Evolutionary conservation across 208 protist species (phyloP).

Genomic region (Trypanosoma platydactyli): DNA sequence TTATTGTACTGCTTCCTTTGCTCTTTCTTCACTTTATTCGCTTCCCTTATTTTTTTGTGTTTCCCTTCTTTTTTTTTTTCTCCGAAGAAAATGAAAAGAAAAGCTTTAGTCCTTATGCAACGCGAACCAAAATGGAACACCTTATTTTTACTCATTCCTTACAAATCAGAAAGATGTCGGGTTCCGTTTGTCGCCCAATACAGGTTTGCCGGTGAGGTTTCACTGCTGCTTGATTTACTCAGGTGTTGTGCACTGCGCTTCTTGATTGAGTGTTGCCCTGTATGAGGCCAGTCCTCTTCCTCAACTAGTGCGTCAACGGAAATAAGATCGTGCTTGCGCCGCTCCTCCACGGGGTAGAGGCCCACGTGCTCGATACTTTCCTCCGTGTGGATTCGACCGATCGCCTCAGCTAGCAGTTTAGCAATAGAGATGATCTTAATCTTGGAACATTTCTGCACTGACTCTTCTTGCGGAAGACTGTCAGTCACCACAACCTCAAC

Average conservation of each 20-base stretch:
- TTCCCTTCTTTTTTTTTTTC: no score
- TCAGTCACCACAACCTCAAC: slow-evolving; percentile 93
- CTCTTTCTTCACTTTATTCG: not conserved
- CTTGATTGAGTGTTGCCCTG: slow-evolving; percentile 6
- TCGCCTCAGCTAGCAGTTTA: slow-evolving; percentile 86
- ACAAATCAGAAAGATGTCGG: no score
- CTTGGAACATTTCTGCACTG: slow-evolving; percentile 66
- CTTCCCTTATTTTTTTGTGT: not conserved
- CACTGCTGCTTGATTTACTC: slow-evolving; percentile 8
- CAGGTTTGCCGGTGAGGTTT: not conserved
- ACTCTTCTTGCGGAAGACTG: slow-evolving; percentile 87
- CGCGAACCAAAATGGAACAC: no score
- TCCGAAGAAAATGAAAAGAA: no score
- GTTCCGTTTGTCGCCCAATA: not conserved
- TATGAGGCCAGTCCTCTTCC: slow-evolving; percentile 62
- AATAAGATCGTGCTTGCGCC: slow-evolving; percentile 66
- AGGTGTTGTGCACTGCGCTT: not conserved
- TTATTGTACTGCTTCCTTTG: no score
- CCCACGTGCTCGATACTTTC: slow-evolving; percentile 72
- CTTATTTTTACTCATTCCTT: no score
- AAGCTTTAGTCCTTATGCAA: no score
- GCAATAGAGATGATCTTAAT: slow-evolving; percentile 87
- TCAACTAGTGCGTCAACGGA: slow-evolving; percentile 82
- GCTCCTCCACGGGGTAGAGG: slow-evolving; percentile 36
- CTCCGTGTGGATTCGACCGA: slow-evolving; percentile 86